phyloP scores from a whole-genome alignment of 2,329 filamentous ascomycete species.

The Xylariales sp. region DNA sequence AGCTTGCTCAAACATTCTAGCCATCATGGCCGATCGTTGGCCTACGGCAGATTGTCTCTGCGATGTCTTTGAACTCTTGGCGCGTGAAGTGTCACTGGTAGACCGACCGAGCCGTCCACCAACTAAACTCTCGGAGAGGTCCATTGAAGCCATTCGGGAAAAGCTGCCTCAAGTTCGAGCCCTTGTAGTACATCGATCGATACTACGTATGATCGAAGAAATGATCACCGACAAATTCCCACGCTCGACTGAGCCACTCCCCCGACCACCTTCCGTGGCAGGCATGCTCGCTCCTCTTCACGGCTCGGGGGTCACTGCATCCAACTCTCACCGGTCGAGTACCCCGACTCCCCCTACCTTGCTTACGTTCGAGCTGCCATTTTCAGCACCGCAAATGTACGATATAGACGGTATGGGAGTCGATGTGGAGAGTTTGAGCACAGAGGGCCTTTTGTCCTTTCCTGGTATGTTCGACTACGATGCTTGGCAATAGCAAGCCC shows the following conservation, averaged over 20 bases:
- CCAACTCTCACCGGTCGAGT: neutral
- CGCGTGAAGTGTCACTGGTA: constrained; percentile 17
- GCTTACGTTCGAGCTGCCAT: constrained; percentile 1
- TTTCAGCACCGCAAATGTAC: neutral
- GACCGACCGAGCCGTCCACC: constrained; percentile 9
- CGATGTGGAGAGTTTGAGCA: neutral
- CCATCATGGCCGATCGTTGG: constrained; percentile 32
- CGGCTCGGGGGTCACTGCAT: neutral
- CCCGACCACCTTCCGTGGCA: neutral
- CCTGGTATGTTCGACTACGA: constrained; percentile 3
- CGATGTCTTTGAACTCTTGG: constrained; percentile 30
- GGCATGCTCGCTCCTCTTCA: constrained; percentile 2
- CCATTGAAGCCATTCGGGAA: neutral
- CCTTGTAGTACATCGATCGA: constrained; percentile 15
- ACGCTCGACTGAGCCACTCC: neutral
- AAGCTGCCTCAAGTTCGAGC: constrained; percentile 3
- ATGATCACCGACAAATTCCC: constrained; percentile 13
- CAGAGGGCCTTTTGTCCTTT: neutral
- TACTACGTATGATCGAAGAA: constrained; percentile 15
- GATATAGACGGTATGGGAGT: constrained; percentile 1
- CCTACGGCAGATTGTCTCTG: constrained; percentile 28
- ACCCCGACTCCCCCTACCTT: neutral
- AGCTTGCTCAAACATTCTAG: constrained; percentile 30
- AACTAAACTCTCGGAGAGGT: constrained; percentile 7
- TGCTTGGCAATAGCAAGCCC: neutral